Conservation (phyloP, 306 rosid genomes). For the Cucumis hystrix region DNA sequence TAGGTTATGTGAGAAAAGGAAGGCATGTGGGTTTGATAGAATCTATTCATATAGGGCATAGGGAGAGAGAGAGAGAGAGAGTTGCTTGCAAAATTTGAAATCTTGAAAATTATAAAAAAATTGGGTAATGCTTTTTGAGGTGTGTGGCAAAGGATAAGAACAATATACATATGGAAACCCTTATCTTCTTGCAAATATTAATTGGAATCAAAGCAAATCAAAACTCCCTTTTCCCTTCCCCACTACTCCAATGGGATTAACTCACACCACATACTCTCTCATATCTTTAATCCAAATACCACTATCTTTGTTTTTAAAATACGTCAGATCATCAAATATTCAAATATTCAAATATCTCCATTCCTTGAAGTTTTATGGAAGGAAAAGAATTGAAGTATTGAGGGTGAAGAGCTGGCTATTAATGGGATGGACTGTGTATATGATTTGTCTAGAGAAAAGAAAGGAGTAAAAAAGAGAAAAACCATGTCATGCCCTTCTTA, state of each 20-base stretch:
- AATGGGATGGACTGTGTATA: no score
- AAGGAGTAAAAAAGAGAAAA: neutral
- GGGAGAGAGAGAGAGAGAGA: neutral
- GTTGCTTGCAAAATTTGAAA: neutral
- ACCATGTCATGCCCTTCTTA: neutral
- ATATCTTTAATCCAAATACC: neutral
- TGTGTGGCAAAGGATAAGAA: conserved; percentile 7
- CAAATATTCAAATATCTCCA: no score
- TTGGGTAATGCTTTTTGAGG: neutral
- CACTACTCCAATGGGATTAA: neutral
- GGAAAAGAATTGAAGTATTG: no score
- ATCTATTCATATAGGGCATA: neutral
- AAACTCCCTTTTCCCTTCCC: neutral
- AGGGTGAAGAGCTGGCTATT: no score
- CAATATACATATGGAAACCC: neutral
- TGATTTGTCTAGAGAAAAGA: neutral
- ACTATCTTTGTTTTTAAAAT: no score
- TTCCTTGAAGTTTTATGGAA: no score
- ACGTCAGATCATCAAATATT: no score
- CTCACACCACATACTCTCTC: neutral
- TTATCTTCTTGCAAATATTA: neutral
- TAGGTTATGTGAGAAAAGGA: neutral
- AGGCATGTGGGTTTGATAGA: neutral
- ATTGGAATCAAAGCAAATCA: neutral
- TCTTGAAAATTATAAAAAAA: neutral